phyloP scores from a whole-genome alignment of 2,329 filamentous ascomycete genomes.

The Cucurbitaria berberidis region DNA sequence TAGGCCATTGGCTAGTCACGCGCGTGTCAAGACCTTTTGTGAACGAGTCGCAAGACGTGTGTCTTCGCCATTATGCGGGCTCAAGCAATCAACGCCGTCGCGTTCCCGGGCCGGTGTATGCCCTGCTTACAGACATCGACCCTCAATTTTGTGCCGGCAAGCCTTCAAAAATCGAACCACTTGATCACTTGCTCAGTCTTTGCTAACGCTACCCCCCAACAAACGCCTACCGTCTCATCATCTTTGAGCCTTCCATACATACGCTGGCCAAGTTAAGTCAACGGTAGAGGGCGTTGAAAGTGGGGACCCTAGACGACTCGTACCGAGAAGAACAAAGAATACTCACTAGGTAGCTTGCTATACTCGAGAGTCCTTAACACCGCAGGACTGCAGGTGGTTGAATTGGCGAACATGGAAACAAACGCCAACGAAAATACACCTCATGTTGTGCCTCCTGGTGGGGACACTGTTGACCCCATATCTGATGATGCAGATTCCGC shows the following conservation, averaged over 20 bases:
- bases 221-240: not conserved
- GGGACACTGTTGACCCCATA: not conserved
- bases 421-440: not conserved
- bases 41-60: not conserved
- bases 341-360: not conserved
- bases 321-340: not conserved
- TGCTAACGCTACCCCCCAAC: not conserved
- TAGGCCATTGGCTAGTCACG: not conserved
- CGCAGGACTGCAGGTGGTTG: not conserved
- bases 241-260: not conserved
- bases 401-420: not conserved
- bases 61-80: not conserved
- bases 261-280: not conserved
- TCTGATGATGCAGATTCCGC: constrained; percentile 25
- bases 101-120: not conserved
- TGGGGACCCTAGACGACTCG: not conserved
- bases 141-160: not conserved
- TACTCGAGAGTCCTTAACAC: not conserved
- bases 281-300: not conserved
- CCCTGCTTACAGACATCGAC: not conserved
- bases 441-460: not conserved
- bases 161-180: not conserved
- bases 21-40: not conserved
- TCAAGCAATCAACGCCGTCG: not conserved
- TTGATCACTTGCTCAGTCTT: not conserved